Percentiles rank a stretch among this genome's conserved stretches.
These are phyloP conservation scores for Ambrosia artemisiifolia DNA, from an alignment of 129 eudicot genomes.

Conservation along the genomic window DNA sequence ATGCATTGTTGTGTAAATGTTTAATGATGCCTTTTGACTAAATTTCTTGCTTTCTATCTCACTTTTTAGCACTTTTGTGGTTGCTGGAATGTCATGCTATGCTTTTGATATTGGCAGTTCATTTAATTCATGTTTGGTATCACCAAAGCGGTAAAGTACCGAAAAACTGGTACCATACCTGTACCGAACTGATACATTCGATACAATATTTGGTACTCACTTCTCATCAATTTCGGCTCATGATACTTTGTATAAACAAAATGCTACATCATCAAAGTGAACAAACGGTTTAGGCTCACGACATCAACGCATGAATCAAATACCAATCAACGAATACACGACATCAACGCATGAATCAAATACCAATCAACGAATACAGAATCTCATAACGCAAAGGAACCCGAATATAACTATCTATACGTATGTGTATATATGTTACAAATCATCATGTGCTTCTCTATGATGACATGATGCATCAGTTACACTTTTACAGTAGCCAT, in stretches of 20 bases:
- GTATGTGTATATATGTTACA: not conserved
- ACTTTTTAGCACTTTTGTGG: not conserved
- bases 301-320: not conserved
- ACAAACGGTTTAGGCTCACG: not conserved
- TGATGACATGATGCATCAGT: not conserved
- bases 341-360: not conserved
- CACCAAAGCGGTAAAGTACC: too few species aligned
- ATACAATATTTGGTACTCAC: too few species aligned
- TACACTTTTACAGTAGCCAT: not conserved
- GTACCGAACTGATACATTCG: too few species aligned
- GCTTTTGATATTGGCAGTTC: too few species aligned
- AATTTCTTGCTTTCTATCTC: conserved; percentile 56
- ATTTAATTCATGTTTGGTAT: too few species aligned
- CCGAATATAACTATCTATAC: not conserved
- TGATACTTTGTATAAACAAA: not conserved
- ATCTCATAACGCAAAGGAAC: not conserved
- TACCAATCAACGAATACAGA: not conserved
- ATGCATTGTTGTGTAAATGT: not conserved
- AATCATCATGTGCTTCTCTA: not conserved
- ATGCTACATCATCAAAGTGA: not conserved
- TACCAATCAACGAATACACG: not conserved
- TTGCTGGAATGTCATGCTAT: too few species aligned
- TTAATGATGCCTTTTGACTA: too few species aligned
- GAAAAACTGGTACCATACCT: too few species aligned
- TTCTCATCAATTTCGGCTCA: too few species aligned